Base-by-base conservation (phyloP, 352 stramenopile genomes). In the Blastocystis sp. region DNA sequence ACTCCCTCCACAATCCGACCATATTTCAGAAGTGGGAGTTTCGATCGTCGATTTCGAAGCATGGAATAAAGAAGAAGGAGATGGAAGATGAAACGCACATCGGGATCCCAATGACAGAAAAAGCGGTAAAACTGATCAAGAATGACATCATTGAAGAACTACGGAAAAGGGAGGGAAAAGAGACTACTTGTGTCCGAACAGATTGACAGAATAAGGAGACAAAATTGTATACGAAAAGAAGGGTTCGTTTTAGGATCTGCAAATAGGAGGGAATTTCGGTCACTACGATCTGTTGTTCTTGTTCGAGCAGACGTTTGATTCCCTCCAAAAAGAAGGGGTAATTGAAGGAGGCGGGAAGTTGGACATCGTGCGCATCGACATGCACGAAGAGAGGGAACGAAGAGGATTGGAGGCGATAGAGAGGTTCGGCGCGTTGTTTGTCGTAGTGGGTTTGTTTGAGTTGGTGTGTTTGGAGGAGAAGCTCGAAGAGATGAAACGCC, bases 91-190 rank as follows among this genome's bases (percentile, higher is more conserved):
- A 9, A 81, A 34, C 69, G 69, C 6, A 81, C 29, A 61, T 81
- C 56, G 11, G 24, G 7, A 42, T 81, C 69, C 69, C 69, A 81
- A n/a, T 81, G 69, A 61, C 69, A 81, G 16, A 81, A 81, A 61
- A 81, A 64, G 40, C 69, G 69, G 51, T 36, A 81, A 42, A 65
- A 65, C 27, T 81, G n/a, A 21, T 40, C 14, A 42, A 81, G 63
- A 32, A 81, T n/a, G 14, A 48, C 14, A 27, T 81, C 46, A 18
- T 36, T 18, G 27, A 81, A 49, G 53, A 81, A 81, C 69, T 81
- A 81, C 29, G 24, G 53, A 32, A 44, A 1, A 81, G 1, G 21
- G 4, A 32, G n/a, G 14, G 1, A 27, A 4, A 64, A 34, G 42
- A 27, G 8, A 4, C 24, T 61, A 81, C 69, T 32, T 81, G 44